Conservation (phyloP, 2,329 filamentous ascomycete species). For the Beauveria caledonica region DNA sequence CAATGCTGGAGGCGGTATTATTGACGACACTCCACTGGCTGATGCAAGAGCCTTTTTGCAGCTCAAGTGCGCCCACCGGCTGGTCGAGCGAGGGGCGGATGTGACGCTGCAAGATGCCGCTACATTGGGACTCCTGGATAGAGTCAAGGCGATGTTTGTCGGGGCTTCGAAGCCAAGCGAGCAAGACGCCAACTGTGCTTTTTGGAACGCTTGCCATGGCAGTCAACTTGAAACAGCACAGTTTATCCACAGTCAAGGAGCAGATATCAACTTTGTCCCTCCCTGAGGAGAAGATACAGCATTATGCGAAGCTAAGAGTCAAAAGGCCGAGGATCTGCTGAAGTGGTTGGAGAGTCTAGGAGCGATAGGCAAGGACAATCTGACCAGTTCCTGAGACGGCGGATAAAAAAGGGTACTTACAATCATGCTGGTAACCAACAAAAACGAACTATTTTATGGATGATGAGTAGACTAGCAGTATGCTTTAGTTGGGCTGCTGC, state of each 20-base stretch:
- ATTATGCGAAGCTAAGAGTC: constrained; percentile 9
- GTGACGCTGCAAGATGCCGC: constrained; percentile 13
- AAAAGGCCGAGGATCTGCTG: constrained; percentile 6
- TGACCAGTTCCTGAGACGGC: background rate
- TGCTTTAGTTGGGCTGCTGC: too few species aligned
- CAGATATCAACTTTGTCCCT: constrained; percentile 9
- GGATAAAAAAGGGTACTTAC: too few species aligned
- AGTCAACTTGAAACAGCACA: constrained; percentile 12
- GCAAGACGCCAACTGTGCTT: constrained; percentile 8
- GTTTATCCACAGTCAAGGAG: constrained; percentile 10
- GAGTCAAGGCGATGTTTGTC: constrained; percentile 7
- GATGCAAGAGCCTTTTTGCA: constrained; percentile 15
- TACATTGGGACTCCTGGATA: constrained; percentile 13
- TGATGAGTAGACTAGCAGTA: too few species aligned
- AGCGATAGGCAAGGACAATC: background rate
- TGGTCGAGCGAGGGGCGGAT: constrained; percentile 13
- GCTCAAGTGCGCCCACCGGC: constrained; percentile 11
- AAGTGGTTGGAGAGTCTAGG: constrained; percentile 9
- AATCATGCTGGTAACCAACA: too few species aligned
- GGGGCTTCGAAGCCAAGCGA: background rate
- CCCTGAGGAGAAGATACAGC: constrained; percentile 46
- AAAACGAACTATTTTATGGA: too few species aligned
- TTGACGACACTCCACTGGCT: constrained; percentile 14
- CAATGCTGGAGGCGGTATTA: constrained; percentile 13
- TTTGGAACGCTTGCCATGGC: constrained; percentile 16